Evolutionary conservation across 225 moss, liverwort and hornwort genomes (phyloP), one percentile per base, ranked within the genome.

Genomic region (Bryum argenteum): DNA sequence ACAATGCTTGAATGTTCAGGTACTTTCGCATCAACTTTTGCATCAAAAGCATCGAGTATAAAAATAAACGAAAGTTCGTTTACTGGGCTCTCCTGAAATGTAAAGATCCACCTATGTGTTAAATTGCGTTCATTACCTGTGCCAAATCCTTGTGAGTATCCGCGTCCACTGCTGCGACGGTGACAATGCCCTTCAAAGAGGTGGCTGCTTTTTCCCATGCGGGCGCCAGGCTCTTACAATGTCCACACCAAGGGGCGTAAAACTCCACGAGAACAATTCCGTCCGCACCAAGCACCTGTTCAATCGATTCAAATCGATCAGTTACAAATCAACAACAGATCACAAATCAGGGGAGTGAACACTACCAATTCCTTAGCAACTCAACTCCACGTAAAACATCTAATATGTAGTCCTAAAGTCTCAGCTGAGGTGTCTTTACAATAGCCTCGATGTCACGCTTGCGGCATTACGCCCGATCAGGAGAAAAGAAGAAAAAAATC

Each of bases 171-270:
- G 92, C 98, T 42, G 98, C 98, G 9, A 98, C 72, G 13, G 91
- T 91, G 16, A 87, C 94, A 67, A 94, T 80, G 18, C 98, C 98
- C 78, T 91, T 98, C 11, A 98, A 61, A 50, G 91, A 83, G 43
- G 71, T 89, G 11, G 98, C 98, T 40, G 82, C 94, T 75, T 98
- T 98, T 79, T 98, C 92, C 98, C 98, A 98, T 10, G 88, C 92
- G 54, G 98, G 98, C 69, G 71, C 89, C 73, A 98, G 80, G 55
- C 71, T 88, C 77, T 94, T 91, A 83, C 98, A 98, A 78, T 94
- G 98, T 24, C 92, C 98, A 81, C 98, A 94, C 98, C 98, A 94
- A 24, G 89, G 84, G 16, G 94, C 94, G 64, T 88, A 98, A 68
- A 98, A 98, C 83, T 94, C 98, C 74, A 98, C 94, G 8, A 98